Evolutionary conservation across 1,284 basidiomycete genomes (phyloP), one percentile per base, ranked within the genome.

Genomic region (Ganoderma multipileum): DNA sequence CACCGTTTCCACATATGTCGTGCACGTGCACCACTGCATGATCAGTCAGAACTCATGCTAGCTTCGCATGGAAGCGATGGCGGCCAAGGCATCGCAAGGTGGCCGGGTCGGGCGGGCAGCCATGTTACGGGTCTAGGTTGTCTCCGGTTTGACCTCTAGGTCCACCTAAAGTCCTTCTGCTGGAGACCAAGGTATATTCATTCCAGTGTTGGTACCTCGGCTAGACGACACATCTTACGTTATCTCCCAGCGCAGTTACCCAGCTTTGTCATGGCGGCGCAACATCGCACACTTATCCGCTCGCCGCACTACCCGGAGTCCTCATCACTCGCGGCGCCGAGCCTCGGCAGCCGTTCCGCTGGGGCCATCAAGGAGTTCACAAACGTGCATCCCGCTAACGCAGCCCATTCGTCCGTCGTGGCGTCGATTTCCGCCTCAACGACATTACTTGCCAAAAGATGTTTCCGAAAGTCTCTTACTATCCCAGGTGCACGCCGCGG

Each of bases 321-420:
- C n/a, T n/a, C n/a, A n/a, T n/a, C n/a, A 61, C 16, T 42, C 18
- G 20, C 26, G 18, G 30, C 47, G 60, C 66, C 63, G 63, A 44
- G 16, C 42, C 18, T 65, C 64, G 68, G 68, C 63, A 41, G 14
- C 39, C 50, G 55, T 33, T 60, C 36, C 36, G 36, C 39, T 33
- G 26, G 58, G 44, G 50, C 30, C 12, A 36, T 39, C 54, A 38
- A 44, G 18, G 9, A 44, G 33, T 55, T 54, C 64, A 68, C 50
- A 55, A 71, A 71, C 69, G 69, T 71, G 69, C 50, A 67, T 63
- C 61, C 42, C 7, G 14, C 47, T 26, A 11, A 9, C 26, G 20
- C 8, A 41, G 38, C 61, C 54, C 47, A 71, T 71, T 71, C 67
- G 70, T 44, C 57, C 44, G 11, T 30, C 36, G 26, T 39, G 23